phyloP scores from a whole-genome alignment of 345 rosid genomes.

The Brassica carinata region DNA sequence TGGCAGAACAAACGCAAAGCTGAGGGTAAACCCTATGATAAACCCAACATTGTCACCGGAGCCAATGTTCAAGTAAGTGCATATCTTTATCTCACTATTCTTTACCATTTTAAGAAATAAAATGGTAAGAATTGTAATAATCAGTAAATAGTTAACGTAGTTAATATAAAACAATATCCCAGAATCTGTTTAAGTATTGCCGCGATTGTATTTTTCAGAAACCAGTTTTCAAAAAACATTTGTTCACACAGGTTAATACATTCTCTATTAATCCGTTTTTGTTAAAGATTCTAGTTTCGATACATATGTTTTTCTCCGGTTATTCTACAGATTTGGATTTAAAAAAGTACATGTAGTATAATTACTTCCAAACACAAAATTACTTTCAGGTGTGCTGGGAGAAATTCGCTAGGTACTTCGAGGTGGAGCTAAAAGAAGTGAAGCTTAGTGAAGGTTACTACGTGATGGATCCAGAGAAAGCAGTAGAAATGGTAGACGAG shows the following conservation, averaged over 20 bases:
- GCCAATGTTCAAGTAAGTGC: not conserved
- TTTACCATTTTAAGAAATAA: not conserved
- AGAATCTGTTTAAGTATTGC: not conserved
- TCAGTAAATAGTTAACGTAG: not conserved
- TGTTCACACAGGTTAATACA: not conserved
- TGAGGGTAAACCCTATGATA: not conserved
- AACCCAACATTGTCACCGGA: not conserved
- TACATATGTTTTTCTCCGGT: not conserved
- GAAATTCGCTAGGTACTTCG: not conserved
- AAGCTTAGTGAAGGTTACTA: constrained; percentile 48
- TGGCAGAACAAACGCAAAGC: not conserved
- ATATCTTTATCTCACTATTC: not conserved
- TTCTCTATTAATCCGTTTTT: not conserved
- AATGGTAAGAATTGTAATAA: not conserved
- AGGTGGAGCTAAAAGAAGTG: not conserved
- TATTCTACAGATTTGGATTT: not conserved
- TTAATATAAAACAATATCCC: not conserved
- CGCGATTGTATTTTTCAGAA: not conserved
- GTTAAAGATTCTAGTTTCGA: not conserved
- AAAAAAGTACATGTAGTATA: not conserved
- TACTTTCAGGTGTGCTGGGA: constrained; percentile 42
- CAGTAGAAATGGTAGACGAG: constrained; percentile 91
- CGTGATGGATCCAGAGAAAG: constrained; percentile 91
- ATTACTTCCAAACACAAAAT: not conserved
- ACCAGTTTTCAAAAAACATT: not conserved